These are phyloP conservation scores for Amoebophrya sp. DNA, from an alignment of 169 alveolate genomes.

Conservation along the genomic window DNA sequence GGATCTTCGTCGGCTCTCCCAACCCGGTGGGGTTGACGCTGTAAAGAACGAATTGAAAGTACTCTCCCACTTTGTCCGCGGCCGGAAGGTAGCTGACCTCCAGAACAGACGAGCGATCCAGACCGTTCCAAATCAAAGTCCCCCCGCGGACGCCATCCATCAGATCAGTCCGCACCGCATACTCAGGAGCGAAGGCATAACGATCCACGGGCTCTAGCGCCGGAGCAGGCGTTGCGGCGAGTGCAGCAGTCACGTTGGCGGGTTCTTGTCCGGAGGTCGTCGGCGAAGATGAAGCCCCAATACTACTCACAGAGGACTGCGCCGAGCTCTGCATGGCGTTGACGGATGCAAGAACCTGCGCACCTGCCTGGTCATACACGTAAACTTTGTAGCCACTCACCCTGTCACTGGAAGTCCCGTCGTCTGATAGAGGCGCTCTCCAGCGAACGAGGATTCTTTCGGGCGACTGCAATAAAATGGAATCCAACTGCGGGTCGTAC, in stretches of 20 bases:
- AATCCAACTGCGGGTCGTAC: not conserved
- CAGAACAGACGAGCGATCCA: not conserved
- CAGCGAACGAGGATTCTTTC: not conserved
- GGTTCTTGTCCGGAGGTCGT: too few relatives aligned
- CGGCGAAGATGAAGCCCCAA: too few relatives aligned
- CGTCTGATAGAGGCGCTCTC: not conserved
- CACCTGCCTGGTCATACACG: too few relatives aligned
- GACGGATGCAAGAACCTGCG: too few relatives aligned
- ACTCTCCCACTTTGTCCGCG: not conserved
- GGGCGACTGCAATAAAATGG: not conserved
- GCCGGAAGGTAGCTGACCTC: not conserved
- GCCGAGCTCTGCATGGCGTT: too few relatives aligned
- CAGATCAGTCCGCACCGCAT: not conserved
- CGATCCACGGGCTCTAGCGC: too few relatives aligned
- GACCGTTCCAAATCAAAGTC: not conserved
- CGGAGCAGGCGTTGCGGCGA: too few relatives aligned
- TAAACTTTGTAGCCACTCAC: conserved; percentile 28
- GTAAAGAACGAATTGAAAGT: not conserved
- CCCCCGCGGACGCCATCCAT: not conserved
- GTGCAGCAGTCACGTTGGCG: too few relatives aligned
- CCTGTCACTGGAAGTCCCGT: too few relatives aligned
- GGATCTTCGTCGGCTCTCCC: not conserved
- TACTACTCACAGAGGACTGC: too few relatives aligned
- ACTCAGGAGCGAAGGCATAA: not conserved
- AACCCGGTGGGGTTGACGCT: not conserved